Conservation (phyloP, 352 stramenopile species). For the Phytophthora meadii region DNA sequence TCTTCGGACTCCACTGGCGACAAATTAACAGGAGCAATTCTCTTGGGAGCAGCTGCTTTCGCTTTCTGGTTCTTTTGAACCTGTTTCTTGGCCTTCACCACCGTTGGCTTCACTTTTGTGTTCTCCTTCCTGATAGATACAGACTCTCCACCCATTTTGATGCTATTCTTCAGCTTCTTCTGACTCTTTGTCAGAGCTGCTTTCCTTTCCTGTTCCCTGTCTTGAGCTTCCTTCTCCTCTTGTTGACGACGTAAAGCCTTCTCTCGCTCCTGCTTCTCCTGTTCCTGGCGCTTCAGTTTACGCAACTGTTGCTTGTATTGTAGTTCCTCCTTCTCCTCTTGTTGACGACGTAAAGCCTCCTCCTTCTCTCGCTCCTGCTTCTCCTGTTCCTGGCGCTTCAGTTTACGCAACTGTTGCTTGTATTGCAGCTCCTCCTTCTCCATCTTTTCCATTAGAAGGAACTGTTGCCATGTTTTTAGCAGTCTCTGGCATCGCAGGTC, state of each 20-base stretch:
- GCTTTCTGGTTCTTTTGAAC: conserved; percentile 12
- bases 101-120: conserved; percentile 14
- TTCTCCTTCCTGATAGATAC: conserved; percentile 7
- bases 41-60: conserved; percentile 19
- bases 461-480: conserved; percentile 61
- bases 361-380: conserved; percentile 26
- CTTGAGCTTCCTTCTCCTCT: conserved; percentile 7
- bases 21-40: conserved; percentile 27
- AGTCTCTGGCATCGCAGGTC: conserved; percentile 64
- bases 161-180: conserved; percentile 13
- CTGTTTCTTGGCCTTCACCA: conserved; percentile 12
- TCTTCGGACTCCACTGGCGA: conserved; percentile 14
- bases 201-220: conserved; percentile 11
- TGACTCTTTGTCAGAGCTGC: conserved; percentile 7
- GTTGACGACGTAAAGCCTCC: conserved; percentile 21
- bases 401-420: conserved; percentile 26
- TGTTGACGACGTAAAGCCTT: conserved; percentile 20
- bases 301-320: conserved; percentile 41
- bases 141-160: conserved; percentile 25
- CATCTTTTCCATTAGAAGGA: conserved; percentile 56
- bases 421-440: conserved; percentile 62
- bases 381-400: conserved; percentile 34
- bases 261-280: conserved; percentile 28
- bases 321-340: conserved; percentile 55
- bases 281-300: conserved; percentile 29